phyloP scores from a whole-genome alignment of 305 asterid species.

The Rubia peregrina region DNA sequence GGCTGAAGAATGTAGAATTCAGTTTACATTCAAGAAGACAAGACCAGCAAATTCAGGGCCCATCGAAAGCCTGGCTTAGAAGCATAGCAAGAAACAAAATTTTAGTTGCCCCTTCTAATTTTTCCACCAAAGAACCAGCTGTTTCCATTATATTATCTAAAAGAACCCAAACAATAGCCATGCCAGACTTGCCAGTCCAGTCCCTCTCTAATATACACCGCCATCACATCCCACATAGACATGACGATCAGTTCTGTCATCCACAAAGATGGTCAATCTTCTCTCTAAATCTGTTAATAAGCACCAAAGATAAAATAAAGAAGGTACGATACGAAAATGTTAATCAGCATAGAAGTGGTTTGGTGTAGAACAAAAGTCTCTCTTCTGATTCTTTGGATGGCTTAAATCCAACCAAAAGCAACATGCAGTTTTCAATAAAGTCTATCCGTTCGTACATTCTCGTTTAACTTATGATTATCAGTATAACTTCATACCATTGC shows the following conservation, averaged over 20 bases:
- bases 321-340: neutral
- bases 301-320: neutral
- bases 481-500: conserved; percentile 24
- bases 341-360: neutral
- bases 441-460: neutral
- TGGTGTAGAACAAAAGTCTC: neutral
- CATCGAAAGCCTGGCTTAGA: neutral
- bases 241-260: neutral
- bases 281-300: neutral
- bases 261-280: neutral
- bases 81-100: neutral
- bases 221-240: neutral
- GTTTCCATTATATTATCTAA: neutral
- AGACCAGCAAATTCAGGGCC: neutral
- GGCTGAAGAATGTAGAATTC: neutral
- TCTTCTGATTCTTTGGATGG: too few species aligned
- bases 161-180: neutral
- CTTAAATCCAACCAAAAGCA: neutral
- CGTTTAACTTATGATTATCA: neutral
- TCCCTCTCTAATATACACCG: conserved; percentile 2
- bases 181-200: conserved; percentile 9
- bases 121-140: neutral
- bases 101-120: neutral
- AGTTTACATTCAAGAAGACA: conserved; percentile 1
- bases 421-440: neutral